These are phyloP conservation scores for Vitis rupestris DNA, from an alignment of 164 flowering plant genomes.

Conservation along the genomic window DNA sequence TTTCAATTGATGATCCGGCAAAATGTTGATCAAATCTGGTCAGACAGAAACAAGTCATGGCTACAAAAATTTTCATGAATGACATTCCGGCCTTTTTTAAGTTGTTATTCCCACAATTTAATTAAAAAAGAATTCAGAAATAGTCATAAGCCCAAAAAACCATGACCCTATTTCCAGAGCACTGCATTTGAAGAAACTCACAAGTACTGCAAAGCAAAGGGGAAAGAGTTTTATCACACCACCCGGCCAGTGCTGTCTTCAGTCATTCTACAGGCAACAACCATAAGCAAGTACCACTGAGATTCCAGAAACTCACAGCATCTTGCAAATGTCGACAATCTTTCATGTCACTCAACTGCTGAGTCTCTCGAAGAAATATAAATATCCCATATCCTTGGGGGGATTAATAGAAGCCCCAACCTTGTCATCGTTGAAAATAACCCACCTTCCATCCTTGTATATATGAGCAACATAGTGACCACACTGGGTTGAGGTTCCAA, in stretches of 20 bases:
- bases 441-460: constrained; percentile 88
- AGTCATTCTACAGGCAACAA: background rate
- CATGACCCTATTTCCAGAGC: too few species aligned
- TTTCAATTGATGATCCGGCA: too few species aligned
- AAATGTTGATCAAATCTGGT: too few species aligned
- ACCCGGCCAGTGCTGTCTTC: background rate
- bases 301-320: background rate
- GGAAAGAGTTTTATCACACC: too few species aligned
- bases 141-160: too few species aligned
- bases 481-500: constrained; percentile 95
- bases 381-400: constrained; percentile 95
- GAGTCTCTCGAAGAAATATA: constrained; percentile 90
- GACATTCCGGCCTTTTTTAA: too few species aligned
- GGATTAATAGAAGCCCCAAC: constrained; percentile 87
- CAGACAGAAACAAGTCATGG: too few species aligned
- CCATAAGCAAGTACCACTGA: background rate
- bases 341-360: constrained; percentile 22
- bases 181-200: too few species aligned
- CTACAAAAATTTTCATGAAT: too few species aligned
- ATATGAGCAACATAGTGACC: constrained; percentile 99
- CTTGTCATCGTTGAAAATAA: constrained; percentile 85
- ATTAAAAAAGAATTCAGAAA: too few species aligned
- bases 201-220: too few species aligned
- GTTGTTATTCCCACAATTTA: too few species aligned
- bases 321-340: background rate